Evolutionary conservation across 2,329 filamentous ascomycete genomes (phyloP).

Genomic region (Trichoderma atroviride): DNA sequence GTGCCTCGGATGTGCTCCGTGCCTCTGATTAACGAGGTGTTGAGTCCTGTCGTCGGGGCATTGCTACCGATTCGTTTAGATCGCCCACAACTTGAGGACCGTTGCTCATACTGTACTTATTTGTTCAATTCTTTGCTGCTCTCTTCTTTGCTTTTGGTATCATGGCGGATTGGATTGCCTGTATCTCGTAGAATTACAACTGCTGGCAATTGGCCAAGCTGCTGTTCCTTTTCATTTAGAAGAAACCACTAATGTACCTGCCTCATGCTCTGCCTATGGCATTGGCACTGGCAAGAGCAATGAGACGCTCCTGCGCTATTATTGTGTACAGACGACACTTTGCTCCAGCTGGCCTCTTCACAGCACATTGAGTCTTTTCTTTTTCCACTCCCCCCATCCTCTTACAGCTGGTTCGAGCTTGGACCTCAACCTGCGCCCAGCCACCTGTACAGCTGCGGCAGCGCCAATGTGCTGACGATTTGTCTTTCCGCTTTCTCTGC

Average conservation of each 20-base stretch:
- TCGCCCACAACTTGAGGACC: background rate
- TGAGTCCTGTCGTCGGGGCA: background rate
- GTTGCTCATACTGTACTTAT: background rate
- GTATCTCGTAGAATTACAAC: background rate
- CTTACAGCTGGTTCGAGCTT: background rate
- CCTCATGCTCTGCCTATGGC: background rate
- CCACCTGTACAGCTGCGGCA: background rate
- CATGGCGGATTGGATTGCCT: background rate
- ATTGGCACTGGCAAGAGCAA: background rate
- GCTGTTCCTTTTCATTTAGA: constrained; percentile 9
- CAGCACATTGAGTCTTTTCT: background rate
- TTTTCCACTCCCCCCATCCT: background rate
- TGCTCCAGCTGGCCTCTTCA: background rate
- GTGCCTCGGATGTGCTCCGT: background rate
- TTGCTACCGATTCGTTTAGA: constrained; percentile 5
- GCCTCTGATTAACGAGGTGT: background rate
- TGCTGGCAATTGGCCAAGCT: background rate
- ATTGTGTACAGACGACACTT: background rate
- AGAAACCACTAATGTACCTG: background rate
- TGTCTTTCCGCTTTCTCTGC: background rate
- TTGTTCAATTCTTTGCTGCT: background rate
- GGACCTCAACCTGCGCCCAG: background rate
- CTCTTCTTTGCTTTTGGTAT: background rate
- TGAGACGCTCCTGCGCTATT: background rate
- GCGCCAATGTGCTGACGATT: background rate